A percentile compares a stretch with the other conserved stretches of the same genome.
Conservation (phyloP, 805 yeast species). For the Blastobotrys robertii region DNA sequence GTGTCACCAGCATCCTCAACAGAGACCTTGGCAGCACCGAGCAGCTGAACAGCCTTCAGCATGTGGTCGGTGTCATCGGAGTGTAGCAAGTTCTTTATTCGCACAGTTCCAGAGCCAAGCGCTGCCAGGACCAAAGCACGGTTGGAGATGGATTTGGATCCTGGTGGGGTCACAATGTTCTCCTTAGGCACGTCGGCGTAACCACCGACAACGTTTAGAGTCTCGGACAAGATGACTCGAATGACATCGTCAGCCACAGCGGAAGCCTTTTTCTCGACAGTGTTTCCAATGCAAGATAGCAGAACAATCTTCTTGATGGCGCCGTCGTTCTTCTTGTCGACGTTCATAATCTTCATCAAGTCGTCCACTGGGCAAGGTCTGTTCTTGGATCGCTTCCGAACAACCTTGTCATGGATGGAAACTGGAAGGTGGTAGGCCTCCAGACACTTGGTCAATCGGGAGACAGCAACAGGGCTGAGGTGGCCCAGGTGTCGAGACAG, state of each 20-base stretch:
- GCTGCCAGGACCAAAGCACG: slow-evolving; percentile 92
- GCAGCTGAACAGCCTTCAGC: slow-evolving; percentile 73
- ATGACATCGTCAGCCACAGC: slow-evolving; percentile 72
- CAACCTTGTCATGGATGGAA: slow-evolving; percentile 59
- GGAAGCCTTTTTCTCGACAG: slow-evolving; percentile 83
- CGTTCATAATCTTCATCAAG: slow-evolving; percentile 76
- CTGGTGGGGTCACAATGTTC: slow-evolving; percentile 71
- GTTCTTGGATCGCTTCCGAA: slow-evolving; percentile 57
- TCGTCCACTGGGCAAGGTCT: slow-evolving; percentile 69
- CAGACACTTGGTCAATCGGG: slow-evolving; percentile 74
- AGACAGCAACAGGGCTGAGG: slow-evolving; percentile 86
- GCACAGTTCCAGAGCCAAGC: slow-evolving; percentile 75
- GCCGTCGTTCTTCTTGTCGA: slow-evolving; percentile 96
- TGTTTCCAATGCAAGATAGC: slow-evolving; percentile 75
- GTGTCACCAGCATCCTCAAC: slow-evolving; percentile 88
- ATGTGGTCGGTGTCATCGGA: slow-evolving; percentile 95
- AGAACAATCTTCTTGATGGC: slow-evolving; percentile 78
- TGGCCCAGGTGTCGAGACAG: slow-evolving; percentile 85
- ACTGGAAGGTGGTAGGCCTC: slow-evolving; percentile 82
- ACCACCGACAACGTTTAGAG: slow-evolving; percentile 44
- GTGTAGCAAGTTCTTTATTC: slow-evolving; percentile 75
- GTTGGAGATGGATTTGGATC: slow-evolving; percentile 93
- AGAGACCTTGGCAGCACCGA: slow-evolving; percentile 72
- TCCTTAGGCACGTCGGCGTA: slow-evolving; percentile 36
- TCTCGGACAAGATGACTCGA: slow-evolving; percentile 74